These are phyloP conservation scores for Naganishia kalamii DNA, from an alignment of 768 basidiomycete species.

Conservation along the genomic window DNA sequence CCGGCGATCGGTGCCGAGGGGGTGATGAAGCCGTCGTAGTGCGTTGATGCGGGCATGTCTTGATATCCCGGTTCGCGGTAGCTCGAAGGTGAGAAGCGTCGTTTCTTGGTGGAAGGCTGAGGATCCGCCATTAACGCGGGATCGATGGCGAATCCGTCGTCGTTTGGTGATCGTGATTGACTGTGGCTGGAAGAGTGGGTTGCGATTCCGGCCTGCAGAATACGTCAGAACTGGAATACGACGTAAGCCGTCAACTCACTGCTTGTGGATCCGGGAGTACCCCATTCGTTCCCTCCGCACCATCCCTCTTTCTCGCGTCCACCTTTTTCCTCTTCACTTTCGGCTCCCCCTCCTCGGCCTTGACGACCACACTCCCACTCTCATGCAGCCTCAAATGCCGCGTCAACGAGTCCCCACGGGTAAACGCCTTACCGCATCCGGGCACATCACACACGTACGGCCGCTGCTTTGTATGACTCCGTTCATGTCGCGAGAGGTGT, in stretches of 20 bases:
- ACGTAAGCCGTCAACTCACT: too few relatives aligned
- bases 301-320: not conserved
- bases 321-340: not conserved
- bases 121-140: too few relatives aligned
- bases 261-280: too few relatives aligned
- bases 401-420: conserved; percentile 77
- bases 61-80: too few relatives aligned
- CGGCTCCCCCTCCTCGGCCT: not conserved
- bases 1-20: not conserved
- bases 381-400: conserved; percentile 81
- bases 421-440: conserved; percentile 72
- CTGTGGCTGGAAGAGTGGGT: too few relatives aligned
- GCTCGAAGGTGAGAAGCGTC: not conserved
- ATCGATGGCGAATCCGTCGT: too few relatives aligned
- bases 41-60: too few relatives aligned
- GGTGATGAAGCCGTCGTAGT: not conserved
- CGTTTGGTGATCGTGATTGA: too few relatives aligned
- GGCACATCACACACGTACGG: conserved; percentile 74
- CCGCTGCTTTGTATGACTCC: conserved; percentile 82
- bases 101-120: not conserved
- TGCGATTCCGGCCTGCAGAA: too few relatives aligned
- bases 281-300: not conserved
- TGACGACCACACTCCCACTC: conserved; percentile 31
- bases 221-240: not conserved
- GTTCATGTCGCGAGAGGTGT: conserved; percentile 77